phyloP scores from a whole-genome alignment of 2,329 filamentous ascomycete species.

The Aspergillus transmontanensis region DNA sequence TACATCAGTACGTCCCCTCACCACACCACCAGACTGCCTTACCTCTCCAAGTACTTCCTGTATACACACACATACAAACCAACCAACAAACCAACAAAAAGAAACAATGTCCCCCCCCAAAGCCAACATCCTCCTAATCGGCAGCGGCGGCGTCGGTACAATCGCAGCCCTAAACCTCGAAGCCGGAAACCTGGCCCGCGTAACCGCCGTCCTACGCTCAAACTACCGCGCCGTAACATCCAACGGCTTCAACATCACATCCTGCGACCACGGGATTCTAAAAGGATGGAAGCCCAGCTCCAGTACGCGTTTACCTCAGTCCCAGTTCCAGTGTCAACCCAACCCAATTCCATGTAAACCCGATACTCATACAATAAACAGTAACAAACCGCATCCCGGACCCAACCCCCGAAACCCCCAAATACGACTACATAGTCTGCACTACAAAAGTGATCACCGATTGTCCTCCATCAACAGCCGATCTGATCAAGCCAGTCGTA shows the following conservation, averaged over 20 bases:
- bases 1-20: background rate
- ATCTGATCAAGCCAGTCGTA: constrained; percentile 56
- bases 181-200: constrained; percentile 51
- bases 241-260: constrained; percentile 58
- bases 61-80: background rate
- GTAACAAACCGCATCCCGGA: constrained; percentile 45
- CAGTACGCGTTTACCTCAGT: too few species aligned
- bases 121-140: constrained; percentile 52
- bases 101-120: background rate
- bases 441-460: constrained; percentile 65
- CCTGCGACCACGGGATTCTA: constrained; percentile 57
- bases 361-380: background rate
- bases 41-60: too few species aligned
- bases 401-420: background rate
- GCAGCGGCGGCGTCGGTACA: constrained; percentile 59
- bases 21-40: too few species aligned
- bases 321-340: too few species aligned
- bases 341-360: too few species aligned
- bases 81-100: background rate
- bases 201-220: constrained; percentile 59
- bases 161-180: constrained; percentile 60
- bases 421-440: constrained; percentile 60
- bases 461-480: constrained; percentile 49
- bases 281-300: constrained; percentile 51
- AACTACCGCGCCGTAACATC: constrained; percentile 54